Conservation (phyloP, 1,139 yeast species). For the Saccharomyces hybrid region DNA sequence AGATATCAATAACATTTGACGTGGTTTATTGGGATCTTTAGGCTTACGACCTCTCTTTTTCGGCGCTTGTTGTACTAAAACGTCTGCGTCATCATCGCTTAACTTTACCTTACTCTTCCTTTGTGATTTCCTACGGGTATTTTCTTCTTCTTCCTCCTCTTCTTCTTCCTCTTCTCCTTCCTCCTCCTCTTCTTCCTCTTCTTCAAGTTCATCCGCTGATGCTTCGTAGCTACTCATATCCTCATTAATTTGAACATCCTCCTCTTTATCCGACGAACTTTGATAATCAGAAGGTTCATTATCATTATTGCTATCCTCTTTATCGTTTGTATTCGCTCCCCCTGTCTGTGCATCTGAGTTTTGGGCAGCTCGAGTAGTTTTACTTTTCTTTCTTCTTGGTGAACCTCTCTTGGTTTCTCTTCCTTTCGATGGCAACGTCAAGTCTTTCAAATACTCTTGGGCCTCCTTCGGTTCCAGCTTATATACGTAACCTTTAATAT, state of each 20-base stretch:
- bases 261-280: slow-evolving; percentile 1
- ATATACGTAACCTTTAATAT: slow-evolving; percentile 10
- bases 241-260: not conserved
- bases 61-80: not conserved
- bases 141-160: slow-evolving; percentile 6
- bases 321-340: not conserved
- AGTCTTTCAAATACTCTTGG: slow-evolving; percentile 13
- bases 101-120: not conserved
- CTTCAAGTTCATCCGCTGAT: slow-evolving; percentile 2
- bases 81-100: not conserved
- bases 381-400: not conserved
- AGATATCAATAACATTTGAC: slow-evolving; percentile 2
- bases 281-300: slow-evolving; percentile 1
- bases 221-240: not conserved
- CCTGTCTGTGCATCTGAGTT: not conserved
- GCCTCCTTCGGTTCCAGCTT: slow-evolving; percentile 16
- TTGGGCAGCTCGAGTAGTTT: not conserved
- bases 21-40: not conserved
- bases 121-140: slow-evolving; percentile 4
- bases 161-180: slow-evolving; percentile 5
- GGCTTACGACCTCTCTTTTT: not conserved
- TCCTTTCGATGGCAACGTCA: slow-evolving; percentile 8
- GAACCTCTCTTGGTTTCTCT: not conserved
- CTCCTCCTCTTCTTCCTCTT: slow-evolving; percentile 10
- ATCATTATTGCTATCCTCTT: slow-evolving; percentile 6